Evolutionary conservation across 352 stramenopile species (phyloP).

Genomic region (Pythium biforme): DNA sequence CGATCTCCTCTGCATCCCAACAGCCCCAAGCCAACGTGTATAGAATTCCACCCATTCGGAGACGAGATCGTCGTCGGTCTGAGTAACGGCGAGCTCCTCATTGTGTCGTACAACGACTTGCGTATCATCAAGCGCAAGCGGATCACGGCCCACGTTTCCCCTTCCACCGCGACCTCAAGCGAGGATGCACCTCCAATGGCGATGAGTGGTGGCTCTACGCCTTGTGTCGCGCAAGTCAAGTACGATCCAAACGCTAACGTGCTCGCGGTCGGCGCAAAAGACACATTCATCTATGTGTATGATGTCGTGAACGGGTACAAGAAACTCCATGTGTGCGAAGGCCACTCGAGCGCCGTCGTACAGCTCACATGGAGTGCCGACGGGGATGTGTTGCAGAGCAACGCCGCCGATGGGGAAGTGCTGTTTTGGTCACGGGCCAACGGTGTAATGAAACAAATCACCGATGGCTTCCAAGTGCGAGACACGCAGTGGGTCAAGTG

Average conservation of each 20-base stretch:
- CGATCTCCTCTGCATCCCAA: conserved; percentile 1
- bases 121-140: conserved; percentile 42
- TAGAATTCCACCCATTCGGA: conserved; percentile 55
- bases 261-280: conserved; percentile 52
- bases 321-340: conserved; percentile 61
- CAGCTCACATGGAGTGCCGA: conserved; percentile 89
- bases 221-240: conserved; percentile 42
- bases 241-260: conserved; percentile 48
- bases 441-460: conserved; percentile 54
- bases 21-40: conserved; percentile 38
- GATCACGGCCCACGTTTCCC: conserved; percentile 32
- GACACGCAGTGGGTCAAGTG: conserved; percentile 63
- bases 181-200: conserved; percentile 15
- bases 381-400: conserved; percentile 77
- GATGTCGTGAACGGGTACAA: conserved; percentile 50
- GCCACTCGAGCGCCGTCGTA: conserved; percentile 76
- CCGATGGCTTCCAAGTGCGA: conserved; percentile 52
- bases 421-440: conserved; percentile 51
- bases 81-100: conserved; percentile 48
- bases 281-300: conserved; percentile 68
- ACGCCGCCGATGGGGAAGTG: conserved; percentile 65
- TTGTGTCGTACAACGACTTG: conserved; percentile 43
- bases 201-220: conserved; percentile 9
- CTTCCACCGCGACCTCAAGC: not conserved
- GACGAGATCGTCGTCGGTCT: conserved; percentile 54